These are phyloP conservation scores for Corymbia citriodora DNA, from an alignment of 441 rosid genomes.

Conservation along the genomic window DNA sequence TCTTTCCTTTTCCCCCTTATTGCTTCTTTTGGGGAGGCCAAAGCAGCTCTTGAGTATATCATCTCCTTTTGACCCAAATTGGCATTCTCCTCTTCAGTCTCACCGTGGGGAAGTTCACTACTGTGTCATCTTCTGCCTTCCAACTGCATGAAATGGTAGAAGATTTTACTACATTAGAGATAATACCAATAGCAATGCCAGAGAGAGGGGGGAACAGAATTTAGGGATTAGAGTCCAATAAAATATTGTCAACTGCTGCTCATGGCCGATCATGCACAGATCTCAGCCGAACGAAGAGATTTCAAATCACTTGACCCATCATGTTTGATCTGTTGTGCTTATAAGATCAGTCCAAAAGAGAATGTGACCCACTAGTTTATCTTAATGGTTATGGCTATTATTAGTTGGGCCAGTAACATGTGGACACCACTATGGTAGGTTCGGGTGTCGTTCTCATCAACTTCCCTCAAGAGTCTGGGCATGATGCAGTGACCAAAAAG, in stretches of 20 bases:
- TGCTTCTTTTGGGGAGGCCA: background rate
- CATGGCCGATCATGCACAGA: background rate
- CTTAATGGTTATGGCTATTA: background rate
- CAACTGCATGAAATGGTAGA: slow-evolving; percentile 38
- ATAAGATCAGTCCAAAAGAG: background rate
- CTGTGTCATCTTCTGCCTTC: slow-evolving; percentile 75
- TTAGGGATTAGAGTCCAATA: slow-evolving; percentile 4
- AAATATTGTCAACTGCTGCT: slow-evolving; percentile 12
- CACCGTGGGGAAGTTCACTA: slow-evolving; percentile 85
- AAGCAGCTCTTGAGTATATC: background rate
- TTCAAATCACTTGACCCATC: background rate
- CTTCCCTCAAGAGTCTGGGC: background rate
- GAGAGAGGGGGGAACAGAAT: background rate
- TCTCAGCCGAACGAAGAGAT: background rate
- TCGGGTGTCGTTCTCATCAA: background rate
- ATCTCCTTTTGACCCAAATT: slow-evolving; percentile 71
- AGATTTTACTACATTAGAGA: background rate
- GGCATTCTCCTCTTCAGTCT: slow-evolving; percentile 91
- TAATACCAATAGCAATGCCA: background rate
- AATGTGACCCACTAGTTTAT: background rate
- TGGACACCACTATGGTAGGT: background rate
- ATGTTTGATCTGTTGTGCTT: background rate
- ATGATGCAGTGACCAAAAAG: background rate
- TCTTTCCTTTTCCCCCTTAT: background rate
- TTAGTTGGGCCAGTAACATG: background rate